Percentiles rank a stretch among this genome's conserved stretches.
These are phyloP conservation scores for Claviceps maximensis DNA, from an alignment of 2,329 filamentous ascomycete species.

Conservation along the genomic window DNA sequence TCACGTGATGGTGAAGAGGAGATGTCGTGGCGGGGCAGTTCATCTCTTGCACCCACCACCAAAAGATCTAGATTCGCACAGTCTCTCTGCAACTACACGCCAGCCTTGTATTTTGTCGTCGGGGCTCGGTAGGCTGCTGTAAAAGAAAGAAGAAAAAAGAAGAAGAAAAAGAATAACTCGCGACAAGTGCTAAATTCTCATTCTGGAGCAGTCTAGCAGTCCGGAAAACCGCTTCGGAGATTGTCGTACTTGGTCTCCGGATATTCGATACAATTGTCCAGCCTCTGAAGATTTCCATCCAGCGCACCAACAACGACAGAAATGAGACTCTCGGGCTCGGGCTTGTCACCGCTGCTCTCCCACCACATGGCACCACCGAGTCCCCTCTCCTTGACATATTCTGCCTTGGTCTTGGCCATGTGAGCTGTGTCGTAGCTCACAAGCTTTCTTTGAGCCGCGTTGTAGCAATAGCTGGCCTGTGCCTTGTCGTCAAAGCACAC, in stretches of 20 bases:
- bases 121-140: too few relatives aligned
- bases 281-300: conserved; percentile 41
- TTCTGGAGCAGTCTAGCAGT: conserved; percentile 17
- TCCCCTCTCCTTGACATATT: conserved; percentile 51
- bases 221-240: conserved; percentile 42
- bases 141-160: too few relatives aligned
- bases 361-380: conserved; percentile 96
- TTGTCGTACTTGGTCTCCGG: conserved; percentile 61
- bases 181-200: conserved; percentile 1
- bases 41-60: too few relatives aligned
- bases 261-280: conserved; percentile 47
- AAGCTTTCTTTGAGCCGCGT: conserved; percentile 47
- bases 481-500: conserved; percentile 51
- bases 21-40: neutral
- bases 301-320: conserved; percentile 45
- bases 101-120: too few relatives aligned
- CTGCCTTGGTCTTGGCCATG: conserved; percentile 55
- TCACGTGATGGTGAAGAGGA: conserved; percentile 11
- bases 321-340: conserved; percentile 54
- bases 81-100: neutral
- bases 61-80: too few relatives aligned
- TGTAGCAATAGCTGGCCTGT: conserved; percentile 67
- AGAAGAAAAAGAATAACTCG: too few relatives aligned
- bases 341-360: conserved; percentile 72
- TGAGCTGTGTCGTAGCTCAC: conserved; percentile 66